Evolutionary conservation across 2,329 filamentous ascomycete genomes (phyloP).

Genomic region (Ambrosiella xylebori): DNA sequence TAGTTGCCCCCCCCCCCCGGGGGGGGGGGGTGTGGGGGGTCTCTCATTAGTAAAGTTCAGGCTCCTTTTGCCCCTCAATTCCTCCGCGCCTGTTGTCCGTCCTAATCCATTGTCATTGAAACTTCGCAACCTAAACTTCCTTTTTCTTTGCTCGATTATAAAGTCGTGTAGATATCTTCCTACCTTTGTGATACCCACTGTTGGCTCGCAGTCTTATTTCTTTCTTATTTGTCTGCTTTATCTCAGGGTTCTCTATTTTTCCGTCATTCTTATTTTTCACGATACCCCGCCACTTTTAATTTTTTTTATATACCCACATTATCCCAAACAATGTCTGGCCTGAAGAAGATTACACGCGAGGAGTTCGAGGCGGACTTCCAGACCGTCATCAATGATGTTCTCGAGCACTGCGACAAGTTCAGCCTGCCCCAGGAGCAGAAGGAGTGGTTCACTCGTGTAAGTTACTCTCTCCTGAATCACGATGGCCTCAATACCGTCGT

Average conservation of each 20-base stretch:
- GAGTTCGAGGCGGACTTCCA: conserved; percentile 88
- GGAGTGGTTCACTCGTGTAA: conserved; percentile 72
- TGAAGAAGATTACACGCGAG: conserved; percentile 57
- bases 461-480: conserved; percentile 12
- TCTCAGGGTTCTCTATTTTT: background rate
- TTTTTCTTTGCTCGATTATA: background rate
- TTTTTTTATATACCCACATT: background rate
- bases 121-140: background rate
- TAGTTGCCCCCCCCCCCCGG: no score
- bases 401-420: conserved; percentile 63
- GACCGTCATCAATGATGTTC: conserved; percentile 64
- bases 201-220: background rate
- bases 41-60: background rate
- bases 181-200: background rate
- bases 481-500: background rate
- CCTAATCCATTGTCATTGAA: background rate
- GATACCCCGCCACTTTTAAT: background rate
- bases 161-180: no score
- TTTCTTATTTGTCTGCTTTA: background rate
- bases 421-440: conserved; percentile 66
- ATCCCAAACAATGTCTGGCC: conserved; percentile 26
- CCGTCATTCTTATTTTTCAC: background rate
- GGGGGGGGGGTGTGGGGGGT: no score
- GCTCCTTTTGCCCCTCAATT: background rate
- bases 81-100: background rate